A percentile compares a stretch with the other conserved stretches of the same genome.
phyloP scores from a whole-genome alignment of 805 yeast genomes.

The Cyberlindnera lachancei region DNA sequence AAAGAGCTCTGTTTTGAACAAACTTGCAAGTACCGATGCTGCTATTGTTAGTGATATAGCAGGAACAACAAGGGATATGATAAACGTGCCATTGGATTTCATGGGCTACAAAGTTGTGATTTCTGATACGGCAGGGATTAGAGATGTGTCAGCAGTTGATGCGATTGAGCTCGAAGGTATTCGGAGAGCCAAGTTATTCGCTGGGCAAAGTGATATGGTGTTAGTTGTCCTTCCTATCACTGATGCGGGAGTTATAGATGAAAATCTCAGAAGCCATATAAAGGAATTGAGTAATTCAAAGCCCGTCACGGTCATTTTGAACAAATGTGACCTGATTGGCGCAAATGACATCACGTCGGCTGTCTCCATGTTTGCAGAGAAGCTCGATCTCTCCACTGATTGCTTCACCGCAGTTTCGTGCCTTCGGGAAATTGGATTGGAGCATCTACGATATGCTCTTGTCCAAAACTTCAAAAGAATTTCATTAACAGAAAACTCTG shows the following conservation, averaged over 20 bases:
- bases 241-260: constrained; percentile 26
- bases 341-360: constrained; percentile 14
- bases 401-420: constrained; percentile 52
- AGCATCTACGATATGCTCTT: constrained; percentile 34
- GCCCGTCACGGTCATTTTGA: constrained; percentile 40
- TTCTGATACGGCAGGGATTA: constrained; percentile 91
- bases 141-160: constrained; percentile 43
- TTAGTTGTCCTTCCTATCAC: constrained; percentile 55
- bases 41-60: constrained; percentile 89
- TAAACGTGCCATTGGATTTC: constrained; percentile 75
- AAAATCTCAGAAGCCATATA: constrained; percentile 35
- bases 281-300: constrained; percentile 20
- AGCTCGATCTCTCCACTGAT: constrained; percentile 15
- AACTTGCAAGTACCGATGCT: constrained; percentile 68
- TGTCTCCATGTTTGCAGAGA: constrained; percentile 17
- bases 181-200: constrained; percentile 56
- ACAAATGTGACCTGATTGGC: constrained; percentile 48
- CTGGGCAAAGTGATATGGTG: constrained; percentile 57
- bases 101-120: constrained; percentile 76
- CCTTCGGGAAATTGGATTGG: constrained; percentile 45
- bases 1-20: constrained; percentile 77
- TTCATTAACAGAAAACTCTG: constrained; percentile 42
- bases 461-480: constrained; percentile 39
- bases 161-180: constrained; percentile 76
- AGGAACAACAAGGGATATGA: constrained; percentile 89